Evolutionary conservation across 495 filamentous ascomycete genomes (phyloP).

Genomic region (Acidiella bohemica): DNA sequence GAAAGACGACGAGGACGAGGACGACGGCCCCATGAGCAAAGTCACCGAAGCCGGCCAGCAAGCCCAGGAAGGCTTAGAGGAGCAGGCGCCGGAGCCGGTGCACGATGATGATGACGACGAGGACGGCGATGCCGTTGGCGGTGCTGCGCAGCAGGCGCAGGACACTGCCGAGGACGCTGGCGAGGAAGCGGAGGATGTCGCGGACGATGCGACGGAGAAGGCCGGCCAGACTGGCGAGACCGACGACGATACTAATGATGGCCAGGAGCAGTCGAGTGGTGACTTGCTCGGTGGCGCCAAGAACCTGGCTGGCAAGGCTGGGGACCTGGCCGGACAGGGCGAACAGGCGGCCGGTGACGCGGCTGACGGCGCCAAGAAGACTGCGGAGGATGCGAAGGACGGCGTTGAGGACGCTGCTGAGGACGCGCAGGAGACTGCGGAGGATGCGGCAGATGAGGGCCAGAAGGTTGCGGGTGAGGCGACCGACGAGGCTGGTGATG

Average conservation of each 20-base stretch:
- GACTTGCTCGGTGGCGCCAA: constrained; percentile 17
- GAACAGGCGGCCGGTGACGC: constrained; percentile 24
- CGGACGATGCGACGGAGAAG: constrained; percentile 18
- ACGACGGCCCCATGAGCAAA: constrained; percentile 23
- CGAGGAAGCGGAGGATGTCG: constrained; percentile 20
- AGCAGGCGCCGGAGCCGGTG: constrained; percentile 28
- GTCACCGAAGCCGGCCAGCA: constrained; percentile 26
- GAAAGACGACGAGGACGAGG: constrained; percentile 20
- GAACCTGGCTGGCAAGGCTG: constrained; percentile 17
- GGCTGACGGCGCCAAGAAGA: constrained; percentile 18
- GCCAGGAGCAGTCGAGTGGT: constrained; percentile 15
- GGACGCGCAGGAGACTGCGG: constrained; percentile 17
- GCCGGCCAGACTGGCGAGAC: constrained; percentile 17
- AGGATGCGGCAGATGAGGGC: constrained; percentile 19
- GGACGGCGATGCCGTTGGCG: constrained; percentile 15
- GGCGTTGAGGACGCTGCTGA: constrained; percentile 23
- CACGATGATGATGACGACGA: constrained; percentile 22
- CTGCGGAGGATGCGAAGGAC: constrained; percentile 16
- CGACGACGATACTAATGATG: constrained; percentile 12
- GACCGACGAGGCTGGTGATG: constrained; percentile 18
- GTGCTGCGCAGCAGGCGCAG: constrained; percentile 20
- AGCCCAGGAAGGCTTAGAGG: constrained; percentile 23
- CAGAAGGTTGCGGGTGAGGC: constrained; percentile 21
- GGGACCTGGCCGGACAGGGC: constrained; percentile 17
- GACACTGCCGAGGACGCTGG: constrained; percentile 24